phyloP scores from a whole-genome alignment of 345 rosid species.

The Sisymbrium irio region DNA sequence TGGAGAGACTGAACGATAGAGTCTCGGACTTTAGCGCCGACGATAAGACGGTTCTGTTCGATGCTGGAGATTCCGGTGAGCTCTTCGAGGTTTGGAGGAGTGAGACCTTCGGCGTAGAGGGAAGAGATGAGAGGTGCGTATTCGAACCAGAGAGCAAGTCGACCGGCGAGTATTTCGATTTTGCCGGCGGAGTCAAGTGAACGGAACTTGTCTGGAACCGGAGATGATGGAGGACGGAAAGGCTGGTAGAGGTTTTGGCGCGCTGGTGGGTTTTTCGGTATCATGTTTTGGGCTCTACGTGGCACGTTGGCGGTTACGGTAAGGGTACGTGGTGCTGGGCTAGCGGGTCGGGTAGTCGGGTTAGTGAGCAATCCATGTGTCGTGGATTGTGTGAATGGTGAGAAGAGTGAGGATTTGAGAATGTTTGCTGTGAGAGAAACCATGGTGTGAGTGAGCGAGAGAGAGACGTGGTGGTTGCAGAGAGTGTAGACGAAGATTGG shows the following conservation, averaged over 20 bases:
- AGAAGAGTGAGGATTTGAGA: conserved; percentile 36
- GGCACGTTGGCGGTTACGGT: conserved; percentile 28
- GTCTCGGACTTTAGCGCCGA: conserved; percentile 72
- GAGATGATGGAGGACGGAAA: conserved; percentile 83
- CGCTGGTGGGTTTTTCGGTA: conserved; percentile 31
- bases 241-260: conserved; percentile 67
- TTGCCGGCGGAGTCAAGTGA: conserved; percentile 63
- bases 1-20: conserved; percentile 55
- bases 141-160: conserved; percentile 83
- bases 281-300: conserved; percentile 25
- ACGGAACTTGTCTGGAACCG: conserved; percentile 59
- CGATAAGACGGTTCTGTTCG: conserved; percentile 81
- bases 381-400: conserved; percentile 36
- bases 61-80: conserved; percentile 74
- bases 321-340: neutral
- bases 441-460: conserved; percentile 23
- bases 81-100: conserved; percentile 68
- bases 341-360: conserved; percentile 31
- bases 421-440: conserved; percentile 32
- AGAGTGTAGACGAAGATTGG: conserved; percentile 33
- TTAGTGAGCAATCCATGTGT: conserved; percentile 15
- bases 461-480: conserved; percentile 36
- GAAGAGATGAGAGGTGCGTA: conserved; percentile 79
- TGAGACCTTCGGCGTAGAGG: conserved; percentile 67
- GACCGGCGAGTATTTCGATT: conserved; percentile 62